Evolutionary conservation across 306 rosid species (phyloP), one percentile per base, ranked within the genome.

Genomic region (Sphenostylis stenocarpa): DNA sequence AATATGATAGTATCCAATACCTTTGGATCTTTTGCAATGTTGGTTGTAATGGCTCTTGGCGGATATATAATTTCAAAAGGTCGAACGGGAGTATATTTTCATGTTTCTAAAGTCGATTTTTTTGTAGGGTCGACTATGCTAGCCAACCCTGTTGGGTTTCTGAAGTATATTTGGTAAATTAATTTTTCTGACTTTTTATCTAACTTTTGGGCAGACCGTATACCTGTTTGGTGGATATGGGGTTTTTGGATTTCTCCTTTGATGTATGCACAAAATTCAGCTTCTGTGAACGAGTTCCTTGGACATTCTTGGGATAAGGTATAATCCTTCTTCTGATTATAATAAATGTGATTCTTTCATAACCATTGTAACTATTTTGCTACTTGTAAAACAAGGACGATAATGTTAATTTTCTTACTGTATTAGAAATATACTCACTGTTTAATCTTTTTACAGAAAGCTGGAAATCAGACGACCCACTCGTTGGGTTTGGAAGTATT

Each of bases 271-370:
- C 99, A 96, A 82, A 89, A 88, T 84, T 87, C 98, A 61, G 99
- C 94, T 67, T 89, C 99, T 76, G 97, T 87, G 43, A 92, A 96
- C 82, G 99, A 96, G 85, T 96, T 96, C 83, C 97, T 82, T 60
- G 99, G 99, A 67, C 99, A 96, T 82, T 87, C 97, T 73, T 96
- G 99, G 99, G 85, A 87, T 71, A 92, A 88, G 97, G 99, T 92
- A 86, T 79, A 17, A 10, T 61, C 52, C 71, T 43, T 47, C 23
- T 67, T 45, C 36, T 44, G 29, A 43, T 67, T 47, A 43, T 64
- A 52, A 34, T 70, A 43, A n/a, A n/a, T 74, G 62, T 49, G 55
- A 66, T 79, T 28, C 60, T 43, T 74, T 33, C 39, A 11, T 45
- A 68, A 15, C 29, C 57, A 9, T 17, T 44, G 33, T 16, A 23